Evolutionary conservation across 768 basidiomycete species (phyloP), one percentile per base, ranked within the genome.

Genomic region (Hydnomerulius pinastri): DNA sequence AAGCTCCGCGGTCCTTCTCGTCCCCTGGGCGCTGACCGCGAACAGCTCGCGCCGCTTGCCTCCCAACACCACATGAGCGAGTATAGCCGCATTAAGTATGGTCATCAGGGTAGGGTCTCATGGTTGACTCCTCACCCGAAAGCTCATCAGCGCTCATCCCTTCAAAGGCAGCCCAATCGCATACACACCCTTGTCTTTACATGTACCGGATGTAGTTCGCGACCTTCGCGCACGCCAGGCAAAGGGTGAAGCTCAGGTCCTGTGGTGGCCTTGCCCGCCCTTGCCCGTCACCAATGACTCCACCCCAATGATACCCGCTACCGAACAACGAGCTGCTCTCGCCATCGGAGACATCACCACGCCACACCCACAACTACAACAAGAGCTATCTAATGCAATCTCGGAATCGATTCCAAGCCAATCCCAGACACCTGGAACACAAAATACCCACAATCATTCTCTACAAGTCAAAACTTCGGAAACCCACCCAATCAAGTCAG

Each of bases 401-500:
- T 70, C 76, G 6, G 75, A 81, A n/a, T 59, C 70, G 12, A 48
- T 71, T 6, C 57, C 60, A 45, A 67, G 75, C 4, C 67, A 75
- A 57, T 47, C 13, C 52, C 45, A 18, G 33, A 25, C 54, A 33
- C 24, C 48, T 15, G 45, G 46, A 32, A 60, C 27, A 4, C 37
- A 20, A 17, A 32, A 50, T 33, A 45, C 27, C 37, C n/a, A 6
- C 11, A 33, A 27, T 15, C 12, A 30, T 17, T 24, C 25, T 24
- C 33, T 39, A 17, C 58, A 44, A 51, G 50, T 85, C 50, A 92
- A 90, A 62, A 92, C 90, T 1, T 91, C 89, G 2, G 75, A 79
- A 20, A 80, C 86, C 0, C 91, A 92, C 68, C 91, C 92, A 6
- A 88, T 95, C 63, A 90, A 92, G 89, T 90, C 54, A 44, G 80